Base-by-base conservation (phyloP, 306 rosid species). In the Lathyrus sativus region DNA sequence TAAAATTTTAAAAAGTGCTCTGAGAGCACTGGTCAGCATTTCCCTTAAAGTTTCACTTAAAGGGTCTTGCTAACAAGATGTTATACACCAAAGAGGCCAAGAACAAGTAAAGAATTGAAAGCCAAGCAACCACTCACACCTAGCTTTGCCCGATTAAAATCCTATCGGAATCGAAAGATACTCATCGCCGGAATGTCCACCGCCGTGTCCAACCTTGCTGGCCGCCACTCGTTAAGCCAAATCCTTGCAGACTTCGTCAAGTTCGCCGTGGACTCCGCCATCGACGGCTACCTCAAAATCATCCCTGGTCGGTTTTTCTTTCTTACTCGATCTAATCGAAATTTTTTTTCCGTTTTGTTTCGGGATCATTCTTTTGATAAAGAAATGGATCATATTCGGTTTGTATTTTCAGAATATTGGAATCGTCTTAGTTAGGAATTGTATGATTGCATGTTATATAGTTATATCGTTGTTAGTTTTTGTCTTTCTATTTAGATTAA, bases 251-350 rank as follows among this genome's bases (percentile, higher is more conserved):
- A 70, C 39, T n/a, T 88, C 74, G 78, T 83, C 77, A 88, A 82
- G 79, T 88, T 88, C 58, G 86, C 89, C 41, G 74, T 83, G 2
- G 93, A 84, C 54, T 86, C 93, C 46, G 74, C 87, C 54, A 57
- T 86, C 76, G 80, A 71, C 18, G 72, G 62, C 67, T 76, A 91
- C 67, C 83, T 83, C 84, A 77, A 71, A 75, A 56, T 83, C 71
- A 60, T 72, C 76, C 72, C 83, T 3, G 96, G 97, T 91, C 60
- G 4, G 81, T 73, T 59, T 82, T 29, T 29, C 39, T 53, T 7
- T 64, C 68, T 41, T 38, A 51, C 4, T 54, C 49, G 9, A 61
- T 31, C n/a, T 62, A n/a, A 17, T 61, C 11, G 15, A 15, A 22
- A 22, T 6, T 0, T 13, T 43, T 43, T 33, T 44, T 31, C 9